Base-by-base conservation (phyloP, 208 protist species). In the Acanthamoeba castellanii region DNA sequence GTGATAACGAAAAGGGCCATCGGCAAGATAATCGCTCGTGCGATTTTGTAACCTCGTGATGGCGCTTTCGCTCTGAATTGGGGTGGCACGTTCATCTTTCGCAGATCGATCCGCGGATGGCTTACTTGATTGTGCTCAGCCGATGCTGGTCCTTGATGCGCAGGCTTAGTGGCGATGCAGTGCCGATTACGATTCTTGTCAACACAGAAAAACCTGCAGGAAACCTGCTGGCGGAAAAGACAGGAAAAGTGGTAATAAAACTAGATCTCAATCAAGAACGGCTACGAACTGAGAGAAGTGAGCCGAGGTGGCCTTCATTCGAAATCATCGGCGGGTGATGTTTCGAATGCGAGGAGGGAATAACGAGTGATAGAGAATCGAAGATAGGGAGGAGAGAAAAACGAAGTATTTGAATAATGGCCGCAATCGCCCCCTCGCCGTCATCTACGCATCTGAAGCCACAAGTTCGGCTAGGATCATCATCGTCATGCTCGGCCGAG, bases 21-120 rank as follows among this genome's bases (percentile, higher is more conserved):
- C 27, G 70, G 70, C 70, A 78, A 22, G 27, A 78, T 78, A n/a
- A 78, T 78, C 32, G 70, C 70, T 78, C 70, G 27, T n/a, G 70
- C 70, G 11, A 78, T 78, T 18, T 45, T 34, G 30, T 45, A 78
- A 13, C 30, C 70, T 13, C 70, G 70, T 22, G 70, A 45, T 27
- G 70, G 70, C 37, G 30, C 70, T 42, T 25, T 34, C 7, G 70
- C 70, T 47, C 70, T 25, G 30, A 78, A 78, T 27, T 78, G 70
- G 70, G 70, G 70, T 45, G 70, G 70, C 70, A 78, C 70, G 70
- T 78, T 78, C 14, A 9, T 78, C 70, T 27, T 14, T n/a, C 30
- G 55, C 55, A 25, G 11, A 22, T 59, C 55, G 14, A 3, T 64
- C 14, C 57, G 6, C 20, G 22, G 22, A 66, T 66, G 0, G 14